Evolutionary conservation across 2,329 filamentous ascomycete species (phyloP).

Genomic region (Phoma herbarum): DNA sequence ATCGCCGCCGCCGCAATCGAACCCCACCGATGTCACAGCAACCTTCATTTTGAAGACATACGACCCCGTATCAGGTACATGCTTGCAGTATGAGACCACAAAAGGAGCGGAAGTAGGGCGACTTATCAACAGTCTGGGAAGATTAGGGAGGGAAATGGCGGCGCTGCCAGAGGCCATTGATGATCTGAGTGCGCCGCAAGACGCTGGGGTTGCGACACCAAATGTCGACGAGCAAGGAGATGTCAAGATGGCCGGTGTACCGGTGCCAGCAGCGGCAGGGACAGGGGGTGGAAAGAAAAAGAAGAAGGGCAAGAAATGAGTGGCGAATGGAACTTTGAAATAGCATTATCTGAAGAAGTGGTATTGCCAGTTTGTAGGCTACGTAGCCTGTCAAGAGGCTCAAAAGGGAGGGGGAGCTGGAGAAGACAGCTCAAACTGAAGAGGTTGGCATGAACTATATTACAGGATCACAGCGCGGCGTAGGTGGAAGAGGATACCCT

Average conservation of each 20-base stretch:
- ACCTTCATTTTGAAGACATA: constrained; percentile 87
- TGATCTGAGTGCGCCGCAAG: constrained; percentile 44
- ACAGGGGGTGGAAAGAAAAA: constrained; percentile 58
- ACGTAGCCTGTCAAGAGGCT: not conserved
- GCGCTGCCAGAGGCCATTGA: constrained; percentile 56
- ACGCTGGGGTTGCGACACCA: constrained; percentile 43
- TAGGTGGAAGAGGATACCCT: constrained; percentile 21
- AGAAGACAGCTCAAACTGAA: not conserved
- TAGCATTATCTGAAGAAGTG: not conserved
- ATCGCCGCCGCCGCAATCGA: constrained; percentile 43
- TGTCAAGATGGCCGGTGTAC: constrained; percentile 40
- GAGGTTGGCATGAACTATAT: not conserved
- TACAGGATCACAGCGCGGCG: not conserved
- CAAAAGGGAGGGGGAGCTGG: not conserved
- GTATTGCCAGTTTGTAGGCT: not conserved
- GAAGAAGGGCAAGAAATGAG: constrained; percentile 61
- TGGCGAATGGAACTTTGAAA: not conserved
- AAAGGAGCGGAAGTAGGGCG: constrained; percentile 91
- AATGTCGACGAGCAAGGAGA: constrained; percentile 44
- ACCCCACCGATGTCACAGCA: constrained; percentile 56
- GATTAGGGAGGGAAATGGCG: constrained; percentile 72
- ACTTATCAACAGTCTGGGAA: constrained; percentile 78
- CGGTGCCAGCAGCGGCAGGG: constrained; percentile 36
- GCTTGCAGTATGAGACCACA: constrained; percentile 89
- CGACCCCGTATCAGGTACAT: constrained; percentile 81